Base-by-base conservation (phyloP, 306 rosid species). In the Biancaea sappan region DNA sequence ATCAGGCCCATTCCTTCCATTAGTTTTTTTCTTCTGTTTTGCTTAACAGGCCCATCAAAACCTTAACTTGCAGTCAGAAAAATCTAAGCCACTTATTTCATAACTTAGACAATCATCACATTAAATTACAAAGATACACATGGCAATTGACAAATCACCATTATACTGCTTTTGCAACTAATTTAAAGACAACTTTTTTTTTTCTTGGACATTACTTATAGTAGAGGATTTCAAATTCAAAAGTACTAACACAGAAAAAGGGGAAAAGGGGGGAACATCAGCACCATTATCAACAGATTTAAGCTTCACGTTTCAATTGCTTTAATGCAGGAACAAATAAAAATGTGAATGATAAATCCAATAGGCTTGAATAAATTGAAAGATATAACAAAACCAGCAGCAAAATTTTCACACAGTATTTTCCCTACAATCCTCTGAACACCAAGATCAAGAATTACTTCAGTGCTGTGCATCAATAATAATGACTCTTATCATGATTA, bases 41-140 rank as follows among this genome's bases (percentile, higher is more conserved):
- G n/a, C n/a, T n/a, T n/a, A n/a, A n/a, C n/a, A n/a, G n/a, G n/a
- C n/a, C n/a, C n/a, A n/a, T n/a, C n/a, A n/a, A n/a, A 71, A 76
- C 37, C 64, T 66, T 73, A 41, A 62, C 54, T 22, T 72, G 29
- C 18, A 71, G 15, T 48, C 60, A 72, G n/a, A 34, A 72, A 47
- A 63, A 40, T 44, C 37, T 58, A 47, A 48, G 69, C 66, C 28
- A 76, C 68, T 47, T 66, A 50, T 51, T 51, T 72, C 18, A 50
- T 22, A 60, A 60, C 25, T 60, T 34, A 5, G 44, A 60, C 16
- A 14, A 66, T 37, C 56, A 18, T 32, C 71, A 54, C 22, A 63
- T 34, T 18, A 53, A 68, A 47, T 50, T 58, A 67, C 29, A 50
- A 21, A 61, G 58, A 56, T 15, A 34, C 7, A 68, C 38, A 37